phyloP scores from a whole-genome alignment of 2,329 filamentous ascomycete species.

The Helicocarpus griseus region DNA sequence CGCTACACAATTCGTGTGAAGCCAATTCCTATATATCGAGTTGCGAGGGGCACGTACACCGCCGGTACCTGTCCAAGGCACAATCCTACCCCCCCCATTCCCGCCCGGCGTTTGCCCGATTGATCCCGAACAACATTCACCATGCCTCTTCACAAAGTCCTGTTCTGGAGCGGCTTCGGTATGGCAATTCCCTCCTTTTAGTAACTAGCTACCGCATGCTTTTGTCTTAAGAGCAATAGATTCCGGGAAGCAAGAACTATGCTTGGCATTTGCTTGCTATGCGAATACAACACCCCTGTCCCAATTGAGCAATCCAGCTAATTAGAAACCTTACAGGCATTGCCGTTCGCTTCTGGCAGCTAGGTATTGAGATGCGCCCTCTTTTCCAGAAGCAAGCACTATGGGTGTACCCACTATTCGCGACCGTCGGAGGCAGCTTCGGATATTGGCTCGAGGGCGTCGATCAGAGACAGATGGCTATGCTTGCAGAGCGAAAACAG shows the following conservation, averaged over 20 bases:
- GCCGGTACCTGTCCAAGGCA: background rate
- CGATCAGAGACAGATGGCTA: slow-evolving; percentile 67
- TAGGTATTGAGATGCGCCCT: slow-evolving; percentile 96
- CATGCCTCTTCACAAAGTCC: slow-evolving; percentile 42
- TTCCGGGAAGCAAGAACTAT: background rate
- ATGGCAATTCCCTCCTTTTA: slow-evolving; percentile 27
- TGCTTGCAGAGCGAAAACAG: slow-evolving; percentile 70
- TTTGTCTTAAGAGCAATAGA: background rate
- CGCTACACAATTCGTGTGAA: background rate
- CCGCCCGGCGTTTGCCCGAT: slow-evolving; percentile 3
- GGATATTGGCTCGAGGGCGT: slow-evolving; percentile 95
- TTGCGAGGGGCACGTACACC: background rate
- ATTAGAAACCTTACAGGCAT: slow-evolving; percentile 52
- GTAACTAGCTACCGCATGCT: background rate
- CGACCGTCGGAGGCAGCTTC: slow-evolving; percentile 75
- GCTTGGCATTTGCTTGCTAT: background rate
- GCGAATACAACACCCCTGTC: too few species aligned
- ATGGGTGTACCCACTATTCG: slow-evolving; percentile 89
- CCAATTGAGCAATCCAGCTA: background rate
- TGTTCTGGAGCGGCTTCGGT: slow-evolving; percentile 70
- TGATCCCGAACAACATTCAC: slow-evolving; percentile 16
- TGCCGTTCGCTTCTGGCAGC: slow-evolving; percentile 87
- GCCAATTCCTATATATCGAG: slow-evolving; percentile 1
- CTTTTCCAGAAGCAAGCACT: slow-evolving; percentile 76
- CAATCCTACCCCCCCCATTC: background rate